Percentiles rank a stretch among this genome's conserved stretches.
These are phyloP conservation scores for Wallacemonas sp. DNA, from an alignment of 208 protist species.

Conservation along the genomic window DNA sequence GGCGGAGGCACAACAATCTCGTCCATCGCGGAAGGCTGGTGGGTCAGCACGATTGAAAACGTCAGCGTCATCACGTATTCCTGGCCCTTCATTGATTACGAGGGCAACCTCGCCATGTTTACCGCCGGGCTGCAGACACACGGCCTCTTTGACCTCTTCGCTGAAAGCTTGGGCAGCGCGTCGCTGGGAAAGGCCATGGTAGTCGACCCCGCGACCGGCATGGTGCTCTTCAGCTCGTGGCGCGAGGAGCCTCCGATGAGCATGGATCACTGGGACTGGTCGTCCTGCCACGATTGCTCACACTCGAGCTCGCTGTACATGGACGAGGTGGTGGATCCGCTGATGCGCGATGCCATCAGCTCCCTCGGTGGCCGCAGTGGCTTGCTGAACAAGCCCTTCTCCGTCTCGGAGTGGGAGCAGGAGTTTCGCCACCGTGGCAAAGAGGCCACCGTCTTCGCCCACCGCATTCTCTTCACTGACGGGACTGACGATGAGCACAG, in stretches of 20 bases:
- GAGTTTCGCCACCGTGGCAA: conserved; percentile 1
- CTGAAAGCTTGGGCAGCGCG: not conserved
- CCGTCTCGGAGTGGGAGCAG: conserved; percentile 8
- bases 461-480: conserved; percentile 14
- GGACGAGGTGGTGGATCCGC: conserved; percentile 4
- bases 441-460: conserved; percentile 9
- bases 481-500: not conserved
- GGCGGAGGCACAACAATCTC: not conserved
- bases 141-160: conserved; percentile 22
- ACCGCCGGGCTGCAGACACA: conserved; percentile 34
- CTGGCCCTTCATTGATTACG: conserved; percentile 56
- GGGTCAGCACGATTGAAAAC: conserved; percentile 17
- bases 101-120: conserved; percentile 40
- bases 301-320: not conserved
- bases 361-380: conserved; percentile 3
- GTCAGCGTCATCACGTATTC: conserved; percentile 54
- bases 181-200: conserved; percentile 30
- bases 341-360: conserved; percentile 7
- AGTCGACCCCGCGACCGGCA: conserved; percentile 32
- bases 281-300: not conserved
- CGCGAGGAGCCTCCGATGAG: conserved; percentile 6
- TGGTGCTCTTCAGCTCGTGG: conserved; percentile 47
- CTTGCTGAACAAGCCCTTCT: conserved; percentile 3
- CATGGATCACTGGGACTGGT: conserved; percentile 48
- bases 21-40: conserved; percentile 22